Conservation (phyloP, 805 yeast species). For the Candida arabinofermentans region DNA sequence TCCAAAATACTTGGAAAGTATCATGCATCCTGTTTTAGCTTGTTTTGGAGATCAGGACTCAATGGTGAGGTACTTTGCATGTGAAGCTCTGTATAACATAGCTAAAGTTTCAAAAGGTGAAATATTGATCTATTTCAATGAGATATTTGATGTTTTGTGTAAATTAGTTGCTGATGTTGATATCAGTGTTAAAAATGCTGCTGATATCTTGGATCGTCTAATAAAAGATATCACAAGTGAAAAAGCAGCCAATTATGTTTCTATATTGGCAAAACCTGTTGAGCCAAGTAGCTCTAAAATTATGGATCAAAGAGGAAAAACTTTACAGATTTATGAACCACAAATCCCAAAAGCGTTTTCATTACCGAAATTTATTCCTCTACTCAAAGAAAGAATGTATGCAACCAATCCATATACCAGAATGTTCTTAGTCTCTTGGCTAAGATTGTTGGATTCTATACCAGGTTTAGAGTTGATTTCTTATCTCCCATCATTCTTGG, state of each 20-base stretch:
- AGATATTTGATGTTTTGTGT: conserved; percentile 89
- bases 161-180: conserved; percentile 88
- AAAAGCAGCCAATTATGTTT: conserved; percentile 83
- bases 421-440: conserved; percentile 90
- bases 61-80: conserved; percentile 94
- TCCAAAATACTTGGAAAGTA: conserved; percentile 75
- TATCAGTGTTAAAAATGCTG: conserved; percentile 89
- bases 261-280: conserved; percentile 48
- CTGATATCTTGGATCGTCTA: conserved; percentile 84
- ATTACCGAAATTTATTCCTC: conserved; percentile 81
- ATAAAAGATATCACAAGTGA: conserved; percentile 94
- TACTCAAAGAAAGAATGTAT: conserved; percentile 86
- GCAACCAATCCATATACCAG: conserved; percentile 91
- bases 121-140: conserved; percentile 85
- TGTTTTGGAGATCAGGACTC: conserved; percentile 97
- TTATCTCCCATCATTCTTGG: conserved; percentile 84
- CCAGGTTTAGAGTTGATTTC: conserved; percentile 88
- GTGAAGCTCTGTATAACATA: conserved; percentile 91
- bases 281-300: conserved; percentile 38
- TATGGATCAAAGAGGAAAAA: conserved; percentile 54
- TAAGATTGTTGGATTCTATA: conserved; percentile 84
- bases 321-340: conserved; percentile 53
- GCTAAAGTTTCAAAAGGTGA: conserved; percentile 97
- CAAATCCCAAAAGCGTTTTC: conserved; percentile 72
- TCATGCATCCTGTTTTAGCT: conserved; percentile 88